Conservation (phyloP, 2,329 filamentous ascomycete species). For the Cladosporium sp. region DNA sequence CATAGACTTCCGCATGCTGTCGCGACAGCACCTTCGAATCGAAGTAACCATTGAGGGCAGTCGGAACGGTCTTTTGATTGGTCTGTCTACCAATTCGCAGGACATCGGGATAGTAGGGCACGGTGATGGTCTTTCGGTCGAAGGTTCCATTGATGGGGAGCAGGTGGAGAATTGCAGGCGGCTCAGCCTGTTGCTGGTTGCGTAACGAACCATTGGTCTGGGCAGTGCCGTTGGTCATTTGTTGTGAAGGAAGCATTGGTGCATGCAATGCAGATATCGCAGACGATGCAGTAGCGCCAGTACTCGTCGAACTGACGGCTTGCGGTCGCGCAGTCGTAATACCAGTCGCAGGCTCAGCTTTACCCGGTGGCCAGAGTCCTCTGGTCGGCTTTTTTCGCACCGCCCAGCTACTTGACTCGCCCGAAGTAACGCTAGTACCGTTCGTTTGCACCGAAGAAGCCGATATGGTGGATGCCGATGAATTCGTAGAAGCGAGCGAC, state of each 20-base stretch:
- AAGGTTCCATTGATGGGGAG: slow-evolving; percentile 93
- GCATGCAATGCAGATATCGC: slow-evolving; percentile 62
- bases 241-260: slow-evolving; percentile 64
- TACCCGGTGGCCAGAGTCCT: slow-evolving; percentile 62
- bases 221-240: slow-evolving; percentile 57
- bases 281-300: slow-evolving; percentile 56
- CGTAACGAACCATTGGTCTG: slow-evolving; percentile 56
- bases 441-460: slow-evolving; percentile 57
- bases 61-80: slow-evolving; percentile 92
- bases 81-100: slow-evolving; percentile 93
- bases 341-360: slow-evolving; percentile 62
- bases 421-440: slow-evolving; percentile 43
- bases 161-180: slow-evolving; percentile 76
- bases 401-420: slow-evolving; percentile 37
- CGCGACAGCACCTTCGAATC: slow-evolving; percentile 96
- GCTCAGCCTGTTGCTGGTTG: slow-evolving; percentile 46
- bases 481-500: slow-evolving; percentile 63
- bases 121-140: slow-evolving; percentile 90
- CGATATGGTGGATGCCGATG: slow-evolving; percentile 63
- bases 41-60: slow-evolving; percentile 88
- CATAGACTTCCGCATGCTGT: slow-evolving; percentile 95
- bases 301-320: slow-evolving; percentile 54
- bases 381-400: slow-evolving; percentile 48
- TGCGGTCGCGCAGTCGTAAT: slow-evolving; percentile 60
- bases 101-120: slow-evolving; percentile 91